phyloP scores from a whole-genome alignment of 2,329 filamentous ascomycete species.

The Fusarium buharicum region DNA sequence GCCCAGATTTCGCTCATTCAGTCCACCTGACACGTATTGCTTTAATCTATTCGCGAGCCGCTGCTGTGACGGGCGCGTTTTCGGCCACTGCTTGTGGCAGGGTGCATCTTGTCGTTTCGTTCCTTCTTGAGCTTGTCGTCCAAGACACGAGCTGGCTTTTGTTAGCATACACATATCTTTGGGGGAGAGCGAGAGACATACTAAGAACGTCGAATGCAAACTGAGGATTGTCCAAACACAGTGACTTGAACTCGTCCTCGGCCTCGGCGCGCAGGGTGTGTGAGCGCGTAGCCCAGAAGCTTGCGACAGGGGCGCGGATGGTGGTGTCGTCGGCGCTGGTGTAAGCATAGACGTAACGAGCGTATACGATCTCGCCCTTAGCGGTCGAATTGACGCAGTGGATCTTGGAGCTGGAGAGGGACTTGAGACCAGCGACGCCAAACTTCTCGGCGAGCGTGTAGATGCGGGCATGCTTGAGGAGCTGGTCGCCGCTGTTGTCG shows the following conservation, averaged over 20 bases:
- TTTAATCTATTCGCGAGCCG: slow-evolving; percentile 39
- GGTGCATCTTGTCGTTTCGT: slow-evolving; percentile 68
- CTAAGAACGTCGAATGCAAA: slow-evolving; percentile 94
- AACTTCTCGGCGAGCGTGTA: slow-evolving; percentile 90
- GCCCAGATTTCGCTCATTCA: not conserved
- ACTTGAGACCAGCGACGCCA: slow-evolving; percentile 73
- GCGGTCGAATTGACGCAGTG: slow-evolving; percentile 90
- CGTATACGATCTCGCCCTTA: slow-evolving; percentile 90
- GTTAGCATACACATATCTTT: slow-evolving; percentile 15
- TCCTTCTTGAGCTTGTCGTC: slow-evolving; percentile 75
- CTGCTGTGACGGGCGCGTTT: slow-evolving; percentile 68
- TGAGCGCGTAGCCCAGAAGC: slow-evolving; percentile 46
- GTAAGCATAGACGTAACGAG: slow-evolving; percentile 64
- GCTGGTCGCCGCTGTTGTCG: slow-evolving; percentile 82
- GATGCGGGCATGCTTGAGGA: slow-evolving; percentile 88
- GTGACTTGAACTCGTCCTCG: slow-evolving; percentile 82
- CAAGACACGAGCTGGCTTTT: slow-evolving; percentile 65
- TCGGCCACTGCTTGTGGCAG: slow-evolving; percentile 60
- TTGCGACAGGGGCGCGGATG: slow-evolving; percentile 42
- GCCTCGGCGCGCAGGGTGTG: slow-evolving; percentile 87
- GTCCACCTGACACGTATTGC: not conserved
- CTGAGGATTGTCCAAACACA: slow-evolving; percentile 90
- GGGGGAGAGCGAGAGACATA: slow-evolving; percentile 48
- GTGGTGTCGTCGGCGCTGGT: slow-evolving; percentile 34
- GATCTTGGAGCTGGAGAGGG: slow-evolving; percentile 86